Base-by-base conservation (phyloP, 2,329 filamentous ascomycete genomes). In the Sclerotinia trifoliorum region DNA sequence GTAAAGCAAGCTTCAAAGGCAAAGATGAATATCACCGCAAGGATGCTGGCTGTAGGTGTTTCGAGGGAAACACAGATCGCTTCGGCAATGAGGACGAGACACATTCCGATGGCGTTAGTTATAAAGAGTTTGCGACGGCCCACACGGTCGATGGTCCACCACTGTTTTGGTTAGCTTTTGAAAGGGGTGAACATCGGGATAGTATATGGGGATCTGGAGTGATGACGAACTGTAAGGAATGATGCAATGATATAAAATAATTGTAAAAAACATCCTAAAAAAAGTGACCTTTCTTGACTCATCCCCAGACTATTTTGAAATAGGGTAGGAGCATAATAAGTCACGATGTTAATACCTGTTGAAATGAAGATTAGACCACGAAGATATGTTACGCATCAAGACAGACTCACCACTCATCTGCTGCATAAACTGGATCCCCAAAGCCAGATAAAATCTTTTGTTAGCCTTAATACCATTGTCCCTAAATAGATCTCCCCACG, bases 401-500 rank as follows among this genome's bases (percentile, higher is more conserved):
- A 42, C 13, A 42, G 64, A 85, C 57, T 68, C 21, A 21, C 74
- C 79, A 21, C 75, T 76, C 11, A 80, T 75, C 69, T 86, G 84
- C 71, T 86, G 83, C 77, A 84, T 80, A 54, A 83, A 78, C 71
- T 84, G 82, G 10, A 79, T 79, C 2, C 79, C 80, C 0, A 79
- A 79, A 10, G 82, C 83, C 4, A 85, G 78, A 69, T 83, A 70
- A 78, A 84, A 82, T 7, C 83, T 78, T 15, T 82, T 79, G 76
- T 83, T 81, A 68, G 84, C 81, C 70, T 83, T 82, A 3, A 80
- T 82, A 72, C 82, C 82, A 66, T 81, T 82, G 46, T 79, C 80
- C 21, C 80, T 81, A 15, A 52, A 52, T 6, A 52, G 49, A 26
- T 52, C 49, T 15, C 49, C 49, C 49, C 49, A 52, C 15, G 49